These are phyloP conservation scores for Colletotrichum destructivum DNA, from an alignment of 2,329 filamentous ascomycete genomes.

Conservation along the genomic window DNA sequence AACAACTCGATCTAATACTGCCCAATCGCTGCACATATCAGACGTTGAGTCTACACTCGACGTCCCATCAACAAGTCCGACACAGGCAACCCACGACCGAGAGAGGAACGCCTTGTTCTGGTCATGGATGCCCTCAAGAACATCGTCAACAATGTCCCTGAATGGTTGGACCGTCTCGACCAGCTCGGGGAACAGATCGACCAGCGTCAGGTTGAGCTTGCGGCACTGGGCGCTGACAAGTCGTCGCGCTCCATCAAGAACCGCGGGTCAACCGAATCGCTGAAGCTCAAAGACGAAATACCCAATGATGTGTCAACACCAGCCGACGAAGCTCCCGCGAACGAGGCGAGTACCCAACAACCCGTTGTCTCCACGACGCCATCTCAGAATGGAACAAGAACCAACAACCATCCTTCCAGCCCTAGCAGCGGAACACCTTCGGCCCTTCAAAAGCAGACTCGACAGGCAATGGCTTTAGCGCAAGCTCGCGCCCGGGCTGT, in stretches of 20 bases:
- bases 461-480: conserved; percentile 62
- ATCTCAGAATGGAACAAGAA: conserved; percentile 21
- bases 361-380: conserved; percentile 11
- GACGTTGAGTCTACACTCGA: conserved; percentile 51
- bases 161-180: conserved; percentile 72
- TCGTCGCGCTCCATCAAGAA: conserved; percentile 62
- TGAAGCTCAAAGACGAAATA: conserved; percentile 65
- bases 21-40: conserved; percentile 3
- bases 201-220: conserved; percentile 73
- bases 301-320: conserved; percentile 12
- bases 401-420: conserved; percentile 48
- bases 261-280: conserved; percentile 68
- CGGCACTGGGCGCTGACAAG: conserved; percentile 58
- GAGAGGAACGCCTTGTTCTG: conserved; percentile 53
- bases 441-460: conserved; percentile 57
- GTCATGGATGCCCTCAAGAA: conserved; percentile 71
- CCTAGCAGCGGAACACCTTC: conserved; percentile 53
- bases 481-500: conserved; percentile 63
- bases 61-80: conserved; percentile 43
- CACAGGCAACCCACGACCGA: conserved; percentile 48
- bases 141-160: conserved; percentile 69
- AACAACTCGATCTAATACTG: conserved; percentile 5
- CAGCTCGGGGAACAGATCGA: conserved; percentile 74
- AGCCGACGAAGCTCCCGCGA: conserved; percentile 16
- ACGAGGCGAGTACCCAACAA: background rate